A percentile compares a stretch with the other conserved stretches of the same genome.
Conservation (phyloP, 1,284 basidiomycete genomes). For the Ustilago tritici region DNA sequence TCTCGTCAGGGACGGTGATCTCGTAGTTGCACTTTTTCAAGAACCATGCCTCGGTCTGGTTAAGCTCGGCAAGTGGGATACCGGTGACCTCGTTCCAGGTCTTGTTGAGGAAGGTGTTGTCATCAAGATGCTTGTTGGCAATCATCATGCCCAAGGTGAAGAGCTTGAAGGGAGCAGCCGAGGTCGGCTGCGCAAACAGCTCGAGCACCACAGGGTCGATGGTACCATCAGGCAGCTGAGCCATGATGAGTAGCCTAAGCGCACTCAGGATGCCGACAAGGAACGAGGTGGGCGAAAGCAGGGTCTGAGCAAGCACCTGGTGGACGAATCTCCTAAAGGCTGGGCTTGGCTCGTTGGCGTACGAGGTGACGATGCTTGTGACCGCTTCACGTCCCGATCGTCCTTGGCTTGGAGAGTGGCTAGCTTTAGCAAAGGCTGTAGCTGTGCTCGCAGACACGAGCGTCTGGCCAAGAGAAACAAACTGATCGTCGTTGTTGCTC, state of each 20-base stretch:
- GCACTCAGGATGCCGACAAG: constrained; percentile 64
- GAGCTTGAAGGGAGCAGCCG: constrained; percentile 66
- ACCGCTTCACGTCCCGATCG: constrained; percentile 32
- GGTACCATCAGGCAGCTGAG: constrained; percentile 41
- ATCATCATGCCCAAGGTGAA: constrained; percentile 67
- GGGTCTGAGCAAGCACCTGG: constrained; percentile 66
- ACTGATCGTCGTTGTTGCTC: constrained; percentile 54
- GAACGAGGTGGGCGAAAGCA: constrained; percentile 65
- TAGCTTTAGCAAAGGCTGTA: constrained; percentile 19
- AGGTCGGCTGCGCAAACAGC: constrained; percentile 63
- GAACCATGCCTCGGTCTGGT: constrained; percentile 66
- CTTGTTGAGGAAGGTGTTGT: constrained; percentile 69
- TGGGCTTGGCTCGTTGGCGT: constrained; percentile 61
- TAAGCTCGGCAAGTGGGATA: constrained; percentile 66
- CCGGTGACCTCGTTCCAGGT: constrained; percentile 70
- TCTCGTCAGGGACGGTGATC: constrained; percentile 60
- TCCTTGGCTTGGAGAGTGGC: constrained; percentile 25
- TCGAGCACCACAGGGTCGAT: constrained; percentile 59
- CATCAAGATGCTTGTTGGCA: constrained; percentile 69
- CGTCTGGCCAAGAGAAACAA: constrained; percentile 48
- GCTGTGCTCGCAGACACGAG: constrained; percentile 17
- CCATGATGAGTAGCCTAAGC: constrained; percentile 55
- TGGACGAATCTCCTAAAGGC: constrained; percentile 67
- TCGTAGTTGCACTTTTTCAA: constrained; percentile 65
- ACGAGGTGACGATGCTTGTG: constrained; percentile 34